These are phyloP conservation scores for Ascoidea rubescens DNA, from an alignment of 805 yeast species.

Conservation along the genomic window DNA sequence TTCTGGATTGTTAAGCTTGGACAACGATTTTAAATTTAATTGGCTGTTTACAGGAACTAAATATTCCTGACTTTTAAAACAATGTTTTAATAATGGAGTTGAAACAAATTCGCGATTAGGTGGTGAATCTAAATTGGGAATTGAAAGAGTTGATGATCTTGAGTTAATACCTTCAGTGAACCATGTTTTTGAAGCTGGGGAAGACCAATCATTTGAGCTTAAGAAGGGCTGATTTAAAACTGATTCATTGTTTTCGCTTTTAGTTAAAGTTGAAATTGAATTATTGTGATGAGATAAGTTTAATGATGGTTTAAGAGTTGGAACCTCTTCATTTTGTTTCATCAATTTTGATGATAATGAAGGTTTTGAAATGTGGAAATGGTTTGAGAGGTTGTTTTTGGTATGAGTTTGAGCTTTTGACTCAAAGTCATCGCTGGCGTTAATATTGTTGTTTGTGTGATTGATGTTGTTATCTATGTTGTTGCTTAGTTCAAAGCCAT, in stretches of 20 bases:
- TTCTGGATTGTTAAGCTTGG: neutral
- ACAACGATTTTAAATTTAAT: no score
- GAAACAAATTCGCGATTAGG: neutral
- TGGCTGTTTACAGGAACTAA: neutral
- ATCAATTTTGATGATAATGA: neutral
- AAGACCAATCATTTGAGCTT: neutral
- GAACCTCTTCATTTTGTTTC: no score
- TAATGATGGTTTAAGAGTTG: neutral
- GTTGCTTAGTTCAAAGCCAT: no score
- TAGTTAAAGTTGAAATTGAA: neutral
- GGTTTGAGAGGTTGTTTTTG: neutral
- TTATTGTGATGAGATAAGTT: neutral
- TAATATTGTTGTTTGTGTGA: no score
- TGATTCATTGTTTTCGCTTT: neutral
- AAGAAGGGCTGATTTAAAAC: neutral
- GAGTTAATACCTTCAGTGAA: neutral
- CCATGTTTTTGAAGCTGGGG: neutral
- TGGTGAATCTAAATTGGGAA: neutral
- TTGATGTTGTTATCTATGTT: no score
- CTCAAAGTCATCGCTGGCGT: neutral
- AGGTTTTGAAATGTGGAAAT: neutral
- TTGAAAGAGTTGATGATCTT: neutral
- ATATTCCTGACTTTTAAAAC: neutral
- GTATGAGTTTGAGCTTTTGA: no score
- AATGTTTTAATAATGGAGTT: neutral